A percentile compares a stretch with the other conserved stretches of the same genome.
These are phyloP conservation scores for Berberis vulgaris DNA, from an alignment of 164 flowering plant species.

Conservation along the genomic window DNA sequence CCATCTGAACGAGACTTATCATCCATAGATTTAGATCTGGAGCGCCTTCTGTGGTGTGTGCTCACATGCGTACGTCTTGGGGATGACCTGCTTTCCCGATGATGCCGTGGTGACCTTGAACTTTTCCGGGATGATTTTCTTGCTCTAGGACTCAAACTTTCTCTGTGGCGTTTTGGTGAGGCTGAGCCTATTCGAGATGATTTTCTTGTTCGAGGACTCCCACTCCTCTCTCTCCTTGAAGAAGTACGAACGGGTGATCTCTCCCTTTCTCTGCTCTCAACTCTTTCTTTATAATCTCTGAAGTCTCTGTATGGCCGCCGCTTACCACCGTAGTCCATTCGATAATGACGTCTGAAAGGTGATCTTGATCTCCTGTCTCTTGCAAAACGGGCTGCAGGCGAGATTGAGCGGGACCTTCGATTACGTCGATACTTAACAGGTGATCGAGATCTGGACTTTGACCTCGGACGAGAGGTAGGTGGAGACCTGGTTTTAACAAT, in stretches of 20 bases:
- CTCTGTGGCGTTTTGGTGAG: slow-evolving; percentile 20
- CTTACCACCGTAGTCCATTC: slow-evolving; percentile 41
- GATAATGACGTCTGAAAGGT: slow-evolving; percentile 57
- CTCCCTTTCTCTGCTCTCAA: slow-evolving; percentile 44
- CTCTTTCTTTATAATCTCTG: slow-evolving; percentile 41
- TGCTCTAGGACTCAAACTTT: slow-evolving; percentile 34
- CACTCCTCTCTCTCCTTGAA: slow-evolving; percentile 68
- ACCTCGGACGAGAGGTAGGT: slow-evolving; percentile 38
- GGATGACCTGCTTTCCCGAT: slow-evolving; percentile 25
- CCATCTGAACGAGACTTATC: slow-evolving; percentile 13
- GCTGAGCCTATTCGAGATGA: slow-evolving; percentile 14
- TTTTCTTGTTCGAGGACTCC: slow-evolving; percentile 52
- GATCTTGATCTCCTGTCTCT: slow-evolving; percentile 72
- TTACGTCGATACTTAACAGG: slow-evolving; percentile 53
- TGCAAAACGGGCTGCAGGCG: slow-evolving; percentile 48
- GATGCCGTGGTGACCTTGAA: slow-evolving; percentile 56
- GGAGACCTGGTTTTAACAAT: slow-evolving; percentile 44
- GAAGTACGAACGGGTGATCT: slow-evolving; percentile 48
- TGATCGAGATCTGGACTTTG: slow-evolving; percentile 74
- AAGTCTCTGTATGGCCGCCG: slow-evolving; percentile 40
- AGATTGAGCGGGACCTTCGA: slow-evolving; percentile 66
- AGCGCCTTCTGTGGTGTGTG: slow-evolving; percentile 22
- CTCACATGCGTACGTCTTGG: slow-evolving; percentile 26
- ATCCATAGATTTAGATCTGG: slow-evolving; percentile 29
- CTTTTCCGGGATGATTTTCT: slow-evolving; percentile 32